phyloP scores from a whole-genome alignment of 441 rosid species.

The Omphalea diandra region DNA sequence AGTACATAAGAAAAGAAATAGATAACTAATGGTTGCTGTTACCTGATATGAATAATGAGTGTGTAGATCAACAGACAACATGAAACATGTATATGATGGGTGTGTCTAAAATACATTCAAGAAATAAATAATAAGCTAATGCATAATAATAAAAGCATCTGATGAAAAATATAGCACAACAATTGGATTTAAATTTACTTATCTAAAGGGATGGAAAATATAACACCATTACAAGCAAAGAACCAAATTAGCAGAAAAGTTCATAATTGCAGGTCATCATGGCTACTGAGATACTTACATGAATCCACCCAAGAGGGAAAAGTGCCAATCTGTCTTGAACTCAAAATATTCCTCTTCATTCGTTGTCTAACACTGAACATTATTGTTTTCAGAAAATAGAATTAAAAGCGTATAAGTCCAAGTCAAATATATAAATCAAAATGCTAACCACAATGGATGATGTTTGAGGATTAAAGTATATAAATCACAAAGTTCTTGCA shows the following conservation, averaged over 20 bases:
- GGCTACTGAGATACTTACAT: constrained; percentile 50
- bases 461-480: background rate
- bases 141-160: background rate
- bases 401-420: background rate
- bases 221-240: background rate
- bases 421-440: background rate
- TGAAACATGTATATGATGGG: constrained; percentile 95
- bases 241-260: constrained; percentile 5
- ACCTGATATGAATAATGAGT: constrained; percentile 98
- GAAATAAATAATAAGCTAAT: constrained; percentile 17
- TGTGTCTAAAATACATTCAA: constrained; percentile 65
- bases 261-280: background rate
- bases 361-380: constrained; percentile 51
- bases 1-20: constrained; percentile 1
- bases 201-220: background rate
- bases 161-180: too few relatives aligned
- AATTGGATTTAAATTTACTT: background rate
- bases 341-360: constrained; percentile 97
- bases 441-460: constrained; percentile 4
- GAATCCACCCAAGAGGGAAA: constrained; percentile 96
- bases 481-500: background rate
- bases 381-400: constrained; percentile 10
- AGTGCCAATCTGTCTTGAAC: constrained; percentile 84
- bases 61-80: constrained; percentile 98
- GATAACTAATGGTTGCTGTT: background rate